Percentiles rank a stretch among this genome's conserved stretches.
Conservation (phyloP, 2,329 filamentous ascomycete species). For the Neobulgaria alba region DNA sequence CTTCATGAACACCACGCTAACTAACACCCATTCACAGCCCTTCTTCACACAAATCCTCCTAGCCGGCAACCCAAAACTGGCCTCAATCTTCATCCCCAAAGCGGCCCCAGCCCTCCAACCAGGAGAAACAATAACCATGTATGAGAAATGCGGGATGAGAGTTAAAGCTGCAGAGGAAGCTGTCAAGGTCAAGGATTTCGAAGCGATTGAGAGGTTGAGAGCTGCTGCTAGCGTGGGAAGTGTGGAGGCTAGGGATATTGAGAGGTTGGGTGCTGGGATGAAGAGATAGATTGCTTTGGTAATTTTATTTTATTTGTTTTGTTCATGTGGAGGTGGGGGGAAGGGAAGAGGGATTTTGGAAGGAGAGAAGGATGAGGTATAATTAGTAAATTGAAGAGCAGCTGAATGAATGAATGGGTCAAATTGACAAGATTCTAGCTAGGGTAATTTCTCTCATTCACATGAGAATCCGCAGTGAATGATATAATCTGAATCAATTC, state of each 20-base stretch:
- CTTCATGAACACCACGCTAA: neutral
- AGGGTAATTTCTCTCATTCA: no score
- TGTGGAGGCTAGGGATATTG: constrained; percentile 66
- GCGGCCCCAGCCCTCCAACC: constrained; percentile 53
- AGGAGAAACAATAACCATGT: constrained; percentile 77
- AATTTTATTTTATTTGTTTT: no score
- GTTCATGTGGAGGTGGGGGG: no score
- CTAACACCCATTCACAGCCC: constrained; percentile 38
- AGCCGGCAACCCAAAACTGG: constrained; percentile 83
- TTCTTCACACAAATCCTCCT: constrained; percentile 86
- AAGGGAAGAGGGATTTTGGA: no score
- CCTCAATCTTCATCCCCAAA: constrained; percentile 78
- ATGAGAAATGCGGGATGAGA: constrained; percentile 88
- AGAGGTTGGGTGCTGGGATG: constrained; percentile 60
- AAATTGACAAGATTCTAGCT: no score
- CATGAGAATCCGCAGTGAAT: no score
- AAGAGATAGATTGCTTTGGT: constrained; percentile 32
- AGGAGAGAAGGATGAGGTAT: no score
- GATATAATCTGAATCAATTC: no score
- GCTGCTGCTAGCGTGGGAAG: constrained; percentile 64
- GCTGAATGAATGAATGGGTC: no score
- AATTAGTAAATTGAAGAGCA: no score
- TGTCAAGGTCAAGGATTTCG: constrained; percentile 68
- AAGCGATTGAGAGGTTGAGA: constrained; percentile 64
- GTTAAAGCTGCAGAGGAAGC: constrained; percentile 89